Percentiles rank a stretch among this genome's conserved stretches.
phyloP scores from a whole-genome alignment of 1,284 basidiomycete genomes.

The Marasmius tenuissimus region DNA sequence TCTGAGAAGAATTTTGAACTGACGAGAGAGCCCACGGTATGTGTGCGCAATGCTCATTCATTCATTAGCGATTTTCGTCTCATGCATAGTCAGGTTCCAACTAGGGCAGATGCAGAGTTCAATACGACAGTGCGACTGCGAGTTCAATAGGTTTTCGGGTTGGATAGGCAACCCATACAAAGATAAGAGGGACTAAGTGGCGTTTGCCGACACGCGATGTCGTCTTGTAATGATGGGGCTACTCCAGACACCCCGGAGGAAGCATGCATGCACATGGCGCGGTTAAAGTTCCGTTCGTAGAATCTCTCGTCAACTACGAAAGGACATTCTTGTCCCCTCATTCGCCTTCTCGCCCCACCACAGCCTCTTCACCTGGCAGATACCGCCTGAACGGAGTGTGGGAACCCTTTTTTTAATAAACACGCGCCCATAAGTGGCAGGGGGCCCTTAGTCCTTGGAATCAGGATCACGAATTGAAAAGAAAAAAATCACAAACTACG shows the following conservation, averaged over 20 bases:
- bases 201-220: neutral
- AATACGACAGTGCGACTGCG: neutral
- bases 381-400: no score
- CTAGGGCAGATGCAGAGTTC: neutral
- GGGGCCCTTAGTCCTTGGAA: constrained; percentile 19
- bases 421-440: constrained; percentile 39
- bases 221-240: constrained; percentile 1
- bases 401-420: constrained; percentile 21
- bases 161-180: neutral
- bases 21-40: no score
- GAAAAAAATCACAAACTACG: neutral
- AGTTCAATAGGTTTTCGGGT: neutral
- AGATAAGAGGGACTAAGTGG: neutral
- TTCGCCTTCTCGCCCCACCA: neutral
- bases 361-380: neutral
- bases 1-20: no score
- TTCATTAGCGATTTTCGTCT: no score
- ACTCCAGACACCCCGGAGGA: neutral
- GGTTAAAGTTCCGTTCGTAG: neutral
- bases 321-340: neutral
- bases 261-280: neutral
- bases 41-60: no score
- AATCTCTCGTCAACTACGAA: no score
- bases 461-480: neutral
- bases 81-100: no score